Percentiles rank a stretch among this genome's conserved stretches.
These are phyloP conservation scores for Spencermartinsiella europaea DNA, from an alignment of 805 yeast genomes.

Conservation along the genomic window DNA sequence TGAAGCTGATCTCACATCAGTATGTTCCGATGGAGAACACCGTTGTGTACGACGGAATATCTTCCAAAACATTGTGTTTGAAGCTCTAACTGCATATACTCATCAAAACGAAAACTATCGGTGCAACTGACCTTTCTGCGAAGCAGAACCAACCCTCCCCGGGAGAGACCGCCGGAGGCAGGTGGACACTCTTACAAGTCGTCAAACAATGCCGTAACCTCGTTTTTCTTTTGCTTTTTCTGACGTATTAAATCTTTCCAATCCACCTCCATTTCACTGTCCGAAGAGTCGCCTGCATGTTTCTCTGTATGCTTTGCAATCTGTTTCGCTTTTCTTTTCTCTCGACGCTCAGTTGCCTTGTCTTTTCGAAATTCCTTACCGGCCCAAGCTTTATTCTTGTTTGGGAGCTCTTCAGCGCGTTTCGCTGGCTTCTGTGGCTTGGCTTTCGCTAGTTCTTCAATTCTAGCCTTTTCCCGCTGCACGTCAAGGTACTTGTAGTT, in stretches of 20 bases:
- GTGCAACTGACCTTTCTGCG: not conserved
- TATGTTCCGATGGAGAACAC: conserved; percentile 72
- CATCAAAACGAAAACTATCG: not conserved
- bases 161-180: too few relatives aligned
- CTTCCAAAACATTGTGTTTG: conserved; percentile 35
- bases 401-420: conserved; percentile 35
- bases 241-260: conserved; percentile 81
- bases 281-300: conserved; percentile 36
- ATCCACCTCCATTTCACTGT: conserved; percentile 52
- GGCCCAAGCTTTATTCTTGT: conserved; percentile 72
- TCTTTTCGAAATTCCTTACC: conserved; percentile 61
- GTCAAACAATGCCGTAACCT: conserved; percentile 21
- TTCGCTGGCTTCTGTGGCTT: conserved; percentile 29
- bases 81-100: conserved; percentile 5
- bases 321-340: conserved; percentile 58
- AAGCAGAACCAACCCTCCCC: too few relatives aligned
- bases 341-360: conserved; percentile 55
- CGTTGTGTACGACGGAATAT: conserved; percentile 67
- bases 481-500: conserved; percentile 58
- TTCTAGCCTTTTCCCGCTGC: conserved; percentile 57
- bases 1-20: conserved; percentile 72
- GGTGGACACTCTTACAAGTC: conserved; percentile 22
- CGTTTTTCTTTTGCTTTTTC: conserved; percentile 49
- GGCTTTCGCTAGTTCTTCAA: conserved; percentile 49
- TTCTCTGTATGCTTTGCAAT: conserved; percentile 50